Evolutionary conservation across 2,329 filamentous ascomycete species (phyloP).

Genomic region (Lachnellula occidentalis): DNA sequence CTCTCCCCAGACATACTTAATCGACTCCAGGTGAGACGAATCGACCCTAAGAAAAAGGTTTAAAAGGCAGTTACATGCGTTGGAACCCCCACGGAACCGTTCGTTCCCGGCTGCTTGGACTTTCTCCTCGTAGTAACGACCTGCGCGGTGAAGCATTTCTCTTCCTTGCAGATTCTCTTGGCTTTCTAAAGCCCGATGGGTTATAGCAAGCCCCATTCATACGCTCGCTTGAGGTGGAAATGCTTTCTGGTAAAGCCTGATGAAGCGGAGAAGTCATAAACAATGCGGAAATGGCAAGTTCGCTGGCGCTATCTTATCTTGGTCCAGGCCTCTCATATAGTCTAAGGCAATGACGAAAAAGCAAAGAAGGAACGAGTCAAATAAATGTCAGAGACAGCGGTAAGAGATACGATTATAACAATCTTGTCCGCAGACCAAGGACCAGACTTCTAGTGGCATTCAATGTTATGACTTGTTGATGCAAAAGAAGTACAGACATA

Average conservation of each 20-base stretch:
- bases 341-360: too few relatives aligned
- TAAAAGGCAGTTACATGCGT: constrained; percentile 7
- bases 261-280: not conserved
- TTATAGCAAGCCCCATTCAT: too few relatives aligned
- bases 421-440: not conserved
- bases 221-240: too few relatives aligned
- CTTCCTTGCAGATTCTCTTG: not conserved
- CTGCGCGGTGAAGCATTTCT: not conserved
- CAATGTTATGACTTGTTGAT: not conserved
- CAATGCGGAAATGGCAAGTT: not conserved
- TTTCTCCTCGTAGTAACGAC: not conserved
- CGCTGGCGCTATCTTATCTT: not conserved
- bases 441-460: not conserved
- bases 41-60: constrained; percentile 4
- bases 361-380: too few relatives aligned
- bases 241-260: not conserved
- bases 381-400: too few relatives aligned
- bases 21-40: not conserved
- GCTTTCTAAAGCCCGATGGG: not conserved
- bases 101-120: not conserved
- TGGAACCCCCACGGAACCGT: not conserved
- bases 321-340: not conserved
- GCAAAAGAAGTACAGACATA: not conserved
- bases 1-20: constrained; percentile 9
- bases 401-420: too few relatives aligned